Percentiles rank a stretch among this genome's conserved stretches.
Conservation (phyloP, 2,329 filamentous ascomycete species). For the Colletotrichum higginsianum region DNA sequence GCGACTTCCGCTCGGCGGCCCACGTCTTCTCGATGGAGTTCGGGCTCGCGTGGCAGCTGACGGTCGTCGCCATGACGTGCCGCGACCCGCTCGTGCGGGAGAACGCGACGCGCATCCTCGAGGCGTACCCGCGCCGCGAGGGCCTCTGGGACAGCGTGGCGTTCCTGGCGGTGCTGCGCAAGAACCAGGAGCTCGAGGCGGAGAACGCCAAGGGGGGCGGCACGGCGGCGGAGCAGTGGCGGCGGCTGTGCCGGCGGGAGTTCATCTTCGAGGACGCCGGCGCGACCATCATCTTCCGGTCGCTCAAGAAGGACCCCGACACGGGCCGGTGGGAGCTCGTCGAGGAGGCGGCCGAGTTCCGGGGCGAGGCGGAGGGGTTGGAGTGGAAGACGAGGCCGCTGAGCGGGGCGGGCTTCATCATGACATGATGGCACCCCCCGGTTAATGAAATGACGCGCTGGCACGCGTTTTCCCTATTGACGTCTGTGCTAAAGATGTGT, state of each 20-base stretch:
- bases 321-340: slow-evolving; percentile 55
- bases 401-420: slow-evolving; percentile 52
- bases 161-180: slow-evolving; percentile 56
- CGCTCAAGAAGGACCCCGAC: slow-evolving; percentile 49
- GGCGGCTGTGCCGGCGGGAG: slow-evolving; percentile 56
- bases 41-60: slow-evolving; percentile 62
- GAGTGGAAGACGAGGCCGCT: slow-evolving; percentile 55
- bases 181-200: slow-evolving; percentile 55
- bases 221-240: slow-evolving; percentile 55
- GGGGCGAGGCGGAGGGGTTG: slow-evolving; percentile 49
- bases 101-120: slow-evolving; percentile 58
- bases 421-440: slow-evolving; percentile 40
- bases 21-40: slow-evolving; percentile 62
- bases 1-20: slow-evolving; percentile 38
- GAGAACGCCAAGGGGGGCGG: slow-evolving; percentile 53
- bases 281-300: slow-evolving; percentile 54
- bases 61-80: slow-evolving; percentile 58
- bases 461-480: not conserved
- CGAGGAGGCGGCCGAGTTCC: slow-evolving; percentile 55
- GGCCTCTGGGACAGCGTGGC: slow-evolving; percentile 60
- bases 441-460: slow-evolving; percentile 45
- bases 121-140: slow-evolving; percentile 59
- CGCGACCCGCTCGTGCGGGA: slow-evolving; percentile 56
- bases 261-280: slow-evolving; percentile 56
- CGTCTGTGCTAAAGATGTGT: no score